A percentile compares a stretch with the other conserved stretches of the same genome.
Conservation (phyloP, 1,139 yeast species). For the Suhomyces wounanorum region DNA sequence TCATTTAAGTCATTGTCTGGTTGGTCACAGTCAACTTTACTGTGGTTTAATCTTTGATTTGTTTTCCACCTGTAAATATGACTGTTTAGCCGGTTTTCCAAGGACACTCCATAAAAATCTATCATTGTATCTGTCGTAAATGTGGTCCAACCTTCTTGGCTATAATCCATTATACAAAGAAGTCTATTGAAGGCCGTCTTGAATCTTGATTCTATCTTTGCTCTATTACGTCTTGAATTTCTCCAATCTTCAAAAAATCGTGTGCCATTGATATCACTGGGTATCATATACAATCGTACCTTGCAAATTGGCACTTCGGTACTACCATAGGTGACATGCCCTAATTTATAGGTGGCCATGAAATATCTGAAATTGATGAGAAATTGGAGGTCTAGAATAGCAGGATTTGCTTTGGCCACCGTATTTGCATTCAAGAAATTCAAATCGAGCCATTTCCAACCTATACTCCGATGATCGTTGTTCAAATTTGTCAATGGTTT, state of each 20-base stretch:
- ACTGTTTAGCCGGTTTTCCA: slow-evolving; percentile 17
- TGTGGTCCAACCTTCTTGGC: slow-evolving; percentile 22
- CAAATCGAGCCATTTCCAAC: slow-evolving; percentile 57
- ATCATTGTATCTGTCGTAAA: neutral
- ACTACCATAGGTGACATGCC: slow-evolving; percentile 16
- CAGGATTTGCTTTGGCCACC: slow-evolving; percentile 28
- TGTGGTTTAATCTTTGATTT: slow-evolving; percentile 6
- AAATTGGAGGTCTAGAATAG: slow-evolving; percentile 39
- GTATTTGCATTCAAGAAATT: slow-evolving; percentile 8
- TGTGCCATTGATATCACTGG: slow-evolving; percentile 45
- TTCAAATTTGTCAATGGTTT: neutral
- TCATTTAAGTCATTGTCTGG: slow-evolving; percentile 17
- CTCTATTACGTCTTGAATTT: slow-evolving; percentile 4
- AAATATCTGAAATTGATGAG: slow-evolving; percentile 41
- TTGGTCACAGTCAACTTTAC: neutral
- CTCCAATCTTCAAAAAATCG: slow-evolving; percentile 37
- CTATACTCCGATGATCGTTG: neutral
- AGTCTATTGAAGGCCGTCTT: slow-evolving; percentile 33
- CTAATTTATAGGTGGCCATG: slow-evolving; percentile 45
- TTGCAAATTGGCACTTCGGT: slow-evolving; percentile 22
- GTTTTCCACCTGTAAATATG: slow-evolving; percentile 38
- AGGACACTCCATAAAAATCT: slow-evolving; percentile 1
- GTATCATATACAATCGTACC: slow-evolving; percentile 52
- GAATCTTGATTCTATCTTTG: slow-evolving; percentile 29
- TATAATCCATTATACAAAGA: slow-evolving; percentile 41